Base-by-base conservation (phyloP, 2,329 filamentous ascomycete species). In the Talaromyces sp. region DNA sequence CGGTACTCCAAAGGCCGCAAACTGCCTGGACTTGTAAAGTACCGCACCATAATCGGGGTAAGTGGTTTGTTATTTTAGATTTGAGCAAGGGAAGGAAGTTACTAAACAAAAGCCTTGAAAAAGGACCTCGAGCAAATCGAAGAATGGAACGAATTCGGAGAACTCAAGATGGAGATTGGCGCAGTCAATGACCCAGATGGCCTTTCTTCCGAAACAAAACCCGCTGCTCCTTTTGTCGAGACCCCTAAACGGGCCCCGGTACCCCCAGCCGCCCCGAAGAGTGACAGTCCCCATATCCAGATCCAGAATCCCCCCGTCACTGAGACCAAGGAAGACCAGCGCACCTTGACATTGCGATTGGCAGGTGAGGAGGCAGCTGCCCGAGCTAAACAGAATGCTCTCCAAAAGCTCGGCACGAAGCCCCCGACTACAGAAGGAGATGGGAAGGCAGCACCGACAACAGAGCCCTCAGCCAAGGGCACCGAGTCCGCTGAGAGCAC, bases 141-240 rank as follows among this genome's bases (percentile, higher is more conserved):
- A 78, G 95, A 99, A 74, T 98, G 94, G 95, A 99, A 99, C 80
- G 95, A 99, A 76, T 97, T 96, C 77, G 92, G 92, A 77, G 94
- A 98, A 78, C 85, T 99, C 64, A 92, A 92, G 76, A 87, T 94
- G 77, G 89, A 94, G 69, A 87, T 98, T 69, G 82, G 82, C 51
- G 77, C 70, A 60, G 69, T 74, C 54, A 63, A 70, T 70, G 73
- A 75, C 59, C 64, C 75, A 31, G 69, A 72, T 55, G 68, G 69
- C 34, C 69, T 74, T 60, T 67, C 70, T 1, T 64, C 72, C 30
- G 67, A 71, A 12, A 64, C 67, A 59, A 61, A 68, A 16, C 61
- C 69, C 18, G 63, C 69, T n/a, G 61, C 68, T 3, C 42, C 63
- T 12, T 27, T 61, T 18, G 57, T 47, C 61, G 40, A 57, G 51